Evolutionary conservation across 164 flowering plant genomes (phyloP), one percentile per base, ranked within the genome.

Genomic region (grape (Vitis vinifera)): DNA sequence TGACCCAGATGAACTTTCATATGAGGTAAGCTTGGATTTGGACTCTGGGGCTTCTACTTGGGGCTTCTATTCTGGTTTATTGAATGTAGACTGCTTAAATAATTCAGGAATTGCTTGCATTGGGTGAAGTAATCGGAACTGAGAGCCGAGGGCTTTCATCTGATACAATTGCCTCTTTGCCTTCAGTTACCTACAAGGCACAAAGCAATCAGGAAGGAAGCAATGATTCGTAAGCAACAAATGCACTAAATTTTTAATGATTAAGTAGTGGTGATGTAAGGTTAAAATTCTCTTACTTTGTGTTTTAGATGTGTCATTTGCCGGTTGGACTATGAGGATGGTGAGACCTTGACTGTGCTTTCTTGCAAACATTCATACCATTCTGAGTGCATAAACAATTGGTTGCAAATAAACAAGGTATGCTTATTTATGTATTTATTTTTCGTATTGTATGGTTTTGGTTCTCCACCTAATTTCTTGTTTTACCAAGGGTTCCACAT

Each of bases 1-100:
- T 72, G 98, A 94, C 80, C 97, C 98, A 47, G 98, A 92, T 82
- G 97, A 94, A 63, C 81, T 94, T 62, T 94, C 97, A 51, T 92
- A 91, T 75, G 98, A 94, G 94, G 98, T 94, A 76, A 55, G 66
- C 12, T 61, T 16, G 55, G 23, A 29, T 48, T 31, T 56, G 2
- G 8, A 47, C 7, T 50, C 23, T 47, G 48, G 12, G 23, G 44
- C 51, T 59, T 9, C 14, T 37, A 27, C 17, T 75, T 55, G 58
- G 10, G 56, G 59, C 52, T 59, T 66, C 10, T 37, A 8, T 8
- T 64, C 48, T 19, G 8, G 52, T 56, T 66, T 47, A 23, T 47
- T 29, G 59, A 63, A 55, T 50, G 19, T 19, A 19, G 16, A 17
- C 66, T n/a, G 9, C 75, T 66, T 17, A 62, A 48, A 63, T 56